A percentile compares a stretch with the other conserved stretches of the same genome.
Conservation (phyloP, 2,329 filamentous ascomycete species). For the Exophiala aquamarina region DNA sequence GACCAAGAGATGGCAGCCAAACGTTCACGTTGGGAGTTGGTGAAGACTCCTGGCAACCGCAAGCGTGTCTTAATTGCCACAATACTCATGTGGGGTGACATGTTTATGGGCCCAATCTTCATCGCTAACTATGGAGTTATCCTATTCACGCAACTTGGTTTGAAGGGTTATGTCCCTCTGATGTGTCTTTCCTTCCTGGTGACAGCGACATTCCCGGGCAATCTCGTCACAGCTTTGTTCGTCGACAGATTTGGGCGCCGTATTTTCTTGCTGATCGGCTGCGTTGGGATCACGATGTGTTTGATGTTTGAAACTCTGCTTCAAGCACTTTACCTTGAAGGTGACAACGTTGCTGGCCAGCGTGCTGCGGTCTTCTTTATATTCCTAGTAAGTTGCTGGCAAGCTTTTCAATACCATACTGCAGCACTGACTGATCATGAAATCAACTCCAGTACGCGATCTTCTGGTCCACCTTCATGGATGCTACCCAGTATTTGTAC, state of each 20-base stretch:
- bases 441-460: slow-evolving; percentile 30
- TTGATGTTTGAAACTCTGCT: slow-evolving; percentile 40
- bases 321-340: slow-evolving; percentile 37
- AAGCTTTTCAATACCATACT: background rate
- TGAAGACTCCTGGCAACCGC: slow-evolving; percentile 43
- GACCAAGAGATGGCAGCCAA: slow-evolving; percentile 39
- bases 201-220: slow-evolving; percentile 41
- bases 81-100: slow-evolving; percentile 42
- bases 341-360: slow-evolving; percentile 35
- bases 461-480: slow-evolving; percentile 46
- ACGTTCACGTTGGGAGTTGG: slow-evolving; percentile 38
- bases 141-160: slow-evolving; percentile 39
- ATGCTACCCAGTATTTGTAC: slow-evolving; percentile 23
- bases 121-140: slow-evolving; percentile 33
- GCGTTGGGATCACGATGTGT: slow-evolving; percentile 39
- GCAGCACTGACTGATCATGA: background rate
- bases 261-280: slow-evolving; percentile 43
- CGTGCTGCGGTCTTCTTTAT: slow-evolving; percentile 42
- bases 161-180: slow-evolving; percentile 40
- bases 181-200: slow-evolving; percentile 48
- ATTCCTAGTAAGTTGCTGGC: slow-evolving; percentile 38
- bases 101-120: slow-evolving; percentile 33
- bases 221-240: slow-evolving; percentile 43
- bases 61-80: slow-evolving; percentile 41
- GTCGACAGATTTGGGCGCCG: slow-evolving; percentile 42